Evolutionary conservation across 805 yeast genomes (phyloP), one percentile per base, ranked within the genome.

Genomic region (Aciculoconidium aculeatum): DNA sequence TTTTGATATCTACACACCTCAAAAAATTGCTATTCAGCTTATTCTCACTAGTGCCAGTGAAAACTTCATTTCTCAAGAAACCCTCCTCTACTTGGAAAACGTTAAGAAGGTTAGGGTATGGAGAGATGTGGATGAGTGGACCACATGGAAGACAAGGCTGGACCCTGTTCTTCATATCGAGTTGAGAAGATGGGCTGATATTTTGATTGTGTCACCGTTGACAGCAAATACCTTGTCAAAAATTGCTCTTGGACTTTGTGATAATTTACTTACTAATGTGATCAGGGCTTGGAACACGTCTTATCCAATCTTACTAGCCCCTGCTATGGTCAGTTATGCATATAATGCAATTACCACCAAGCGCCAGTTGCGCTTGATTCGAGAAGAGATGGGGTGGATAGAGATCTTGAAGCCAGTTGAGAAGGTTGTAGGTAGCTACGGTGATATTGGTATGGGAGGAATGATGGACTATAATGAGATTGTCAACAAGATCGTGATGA

Each of bases 361-460:
- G 51, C 75, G 83, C 41, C 96, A 90, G 40, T 62, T 90, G 37
- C 68, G 75, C 36, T 63, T 80, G 19, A 74, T 90, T 32, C 71
- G 74, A 26, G 95, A 86, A 40, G 95, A 87, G 41, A 88, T 92
- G 92, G 85, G 90, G 19, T 90, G 94, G 90, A 80, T 90, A 39
- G 94, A 86, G 41, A 76, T 90, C n/a, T 68, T 92, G 49, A 81
- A 80, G 52, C 98, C 98, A 0, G 86, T 87, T 14, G 98, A 90
- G 55, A 90, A 90, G 55, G 95, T 90, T 5, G 77, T 82, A 49
- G 86, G 94, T 33, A 73, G 85, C 23, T 86, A 88, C 61, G 97
- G 98, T 37, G 97, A 90, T 45, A 87, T 92, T 33, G 97, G 97
- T n/a, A 82, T 92, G 86, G 97, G 98, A 27, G 97, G 98, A 31